A percentile compares a stretch with the other conserved stretches of the same genome.
Evolutionary conservation across 2,329 filamentous ascomycete genomes (phyloP).

Genomic region (Daldinia sp.): DNA sequence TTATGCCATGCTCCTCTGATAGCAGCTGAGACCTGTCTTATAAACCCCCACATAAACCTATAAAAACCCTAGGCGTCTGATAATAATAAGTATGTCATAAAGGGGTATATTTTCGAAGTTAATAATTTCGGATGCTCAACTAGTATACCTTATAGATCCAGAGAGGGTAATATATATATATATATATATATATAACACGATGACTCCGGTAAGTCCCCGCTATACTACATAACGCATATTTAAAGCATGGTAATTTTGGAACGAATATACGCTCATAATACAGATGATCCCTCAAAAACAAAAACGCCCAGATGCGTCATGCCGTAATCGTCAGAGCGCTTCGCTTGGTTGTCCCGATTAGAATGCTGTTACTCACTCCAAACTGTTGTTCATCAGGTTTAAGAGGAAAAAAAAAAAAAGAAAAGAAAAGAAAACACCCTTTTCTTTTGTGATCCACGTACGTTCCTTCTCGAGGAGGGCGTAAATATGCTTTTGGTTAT

Average conservation of each 20-base stretch:
- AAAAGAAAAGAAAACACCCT: not conserved
- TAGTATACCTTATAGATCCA: conserved; percentile 7
- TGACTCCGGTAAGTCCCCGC: conserved; percentile 12
- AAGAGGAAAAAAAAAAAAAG: too few species aligned
- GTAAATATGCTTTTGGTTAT: conserved; percentile 48
- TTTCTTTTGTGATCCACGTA: conserved; percentile 9
- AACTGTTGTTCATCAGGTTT: conserved; percentile 2
- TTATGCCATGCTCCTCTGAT: not conserved
- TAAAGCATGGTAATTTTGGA: conserved; percentile 16
- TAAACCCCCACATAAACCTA: not conserved
- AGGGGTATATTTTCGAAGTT: conserved; percentile 33
- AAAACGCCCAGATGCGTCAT: conserved; percentile 29
- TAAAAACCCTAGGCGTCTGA: not conserved
- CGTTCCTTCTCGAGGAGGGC: not conserved
- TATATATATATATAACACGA: too few species aligned
- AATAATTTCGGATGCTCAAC: conserved; percentile 9
- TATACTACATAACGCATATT: conserved; percentile 30
- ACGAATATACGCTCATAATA: conserved; percentile 29
- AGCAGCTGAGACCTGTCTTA: not conserved
- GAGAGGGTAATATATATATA: conserved; percentile 9
- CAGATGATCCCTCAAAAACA: conserved; percentile 22
- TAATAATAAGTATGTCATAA: conserved; percentile 4
- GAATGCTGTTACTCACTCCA: conserved; percentile 17
- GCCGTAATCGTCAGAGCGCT: conserved; percentile 11
- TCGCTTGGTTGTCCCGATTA: conserved; percentile 16